Evolutionary conservation across 1,139 yeast species (phyloP), one percentile per base, ranked within the genome.

Genomic region (Sugiyamaella grinbergsii): DNA sequence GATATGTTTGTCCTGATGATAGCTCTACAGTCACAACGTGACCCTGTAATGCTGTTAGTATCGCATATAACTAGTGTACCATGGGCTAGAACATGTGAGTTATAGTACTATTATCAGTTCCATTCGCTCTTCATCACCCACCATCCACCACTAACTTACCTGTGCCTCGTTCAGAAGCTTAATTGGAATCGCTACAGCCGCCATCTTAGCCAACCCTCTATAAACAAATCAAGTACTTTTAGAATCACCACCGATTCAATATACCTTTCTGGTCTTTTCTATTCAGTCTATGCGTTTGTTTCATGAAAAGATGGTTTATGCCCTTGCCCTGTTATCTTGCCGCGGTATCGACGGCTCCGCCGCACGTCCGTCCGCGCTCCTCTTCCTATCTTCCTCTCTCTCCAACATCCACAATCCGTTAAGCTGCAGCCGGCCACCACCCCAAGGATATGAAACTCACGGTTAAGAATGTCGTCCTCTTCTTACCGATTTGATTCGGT

Each of bases 91-190:
- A n/a, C n/a, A n/a, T n/a, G n/a, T n/a, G n/a, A n/a, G n/a, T n/a
- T n/a, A n/a, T n/a, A n/a, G n/a, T n/a, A n/a, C n/a, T n/a, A n/a
- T n/a, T n/a, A n/a, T n/a, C n/a, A n/a, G n/a, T n/a, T n/a, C n/a
- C n/a, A n/a, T n/a, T n/a, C n/a, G n/a, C n/a, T n/a, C 38, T 11
- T 33, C 18, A 13, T 4, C 4, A 33, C 32, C 26, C 37, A 11
- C 15, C 16, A 2, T 22, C 33, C 2, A 20, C 7, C 20, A 5
- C 24, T 6, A 5, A 65, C 76, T 47, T 59, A 74, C 78, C 63
- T 81, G 85, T 8, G 96, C 89, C 69, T 90, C 98, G 64, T 83
- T 88, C 49, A 93, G 76, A 36, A 93, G 82, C 67, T 91, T 85
- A 10, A 90, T 83, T 5, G 98, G 98, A 45, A 90, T 82, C 44